Conservation (phyloP, 1,139 yeast genomes). For the Pichia sp. region DNA sequence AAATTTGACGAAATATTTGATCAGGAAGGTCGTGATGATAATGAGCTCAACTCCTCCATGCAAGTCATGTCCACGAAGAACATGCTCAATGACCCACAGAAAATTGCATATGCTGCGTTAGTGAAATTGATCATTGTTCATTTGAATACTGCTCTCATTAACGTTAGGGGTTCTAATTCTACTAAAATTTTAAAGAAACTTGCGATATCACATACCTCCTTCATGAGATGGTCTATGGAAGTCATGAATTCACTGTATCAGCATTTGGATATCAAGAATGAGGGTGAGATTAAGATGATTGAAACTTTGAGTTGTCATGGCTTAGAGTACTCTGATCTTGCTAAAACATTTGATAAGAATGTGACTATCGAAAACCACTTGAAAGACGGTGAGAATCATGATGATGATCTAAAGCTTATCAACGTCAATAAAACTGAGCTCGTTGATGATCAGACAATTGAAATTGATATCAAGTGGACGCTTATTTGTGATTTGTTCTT, state of each 20-base stretch:
- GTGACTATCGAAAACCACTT: constrained; percentile 26
- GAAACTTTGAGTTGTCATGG: constrained; percentile 84
- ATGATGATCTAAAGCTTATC: constrained; percentile 15
- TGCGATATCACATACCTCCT: constrained; percentile 67
- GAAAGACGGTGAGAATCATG: constrained; percentile 10
- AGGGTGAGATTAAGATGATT: constrained; percentile 78
- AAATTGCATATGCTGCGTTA: constrained; percentile 87
- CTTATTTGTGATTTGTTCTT: constrained; percentile 84
- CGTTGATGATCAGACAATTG: constrained; percentile 25
- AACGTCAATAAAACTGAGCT: constrained; percentile 24
- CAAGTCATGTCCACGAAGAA: constrained; percentile 76
- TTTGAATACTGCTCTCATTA: constrained; percentile 74
- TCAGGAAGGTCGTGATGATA: constrained; percentile 34
- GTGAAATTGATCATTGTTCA: constrained; percentile 69
- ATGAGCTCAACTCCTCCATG: constrained; percentile 45
- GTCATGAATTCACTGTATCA: constrained; percentile 66
- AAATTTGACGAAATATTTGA: constrained; percentile 13
- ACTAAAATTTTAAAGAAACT: constrained; percentile 50
- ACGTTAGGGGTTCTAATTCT: constrained; percentile 44
- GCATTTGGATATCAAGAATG: constrained; percentile 64
- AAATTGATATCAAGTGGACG: constrained; percentile 88
- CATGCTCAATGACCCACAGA: constrained; percentile 75
- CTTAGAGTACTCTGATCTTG: constrained; percentile 63
- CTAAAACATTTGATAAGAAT: constrained; percentile 33
- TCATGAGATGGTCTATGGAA: constrained; percentile 80